phyloP scores from a whole-genome alignment of 1,139 yeast genomes.

The Kodamaea ohmeri region DNA sequence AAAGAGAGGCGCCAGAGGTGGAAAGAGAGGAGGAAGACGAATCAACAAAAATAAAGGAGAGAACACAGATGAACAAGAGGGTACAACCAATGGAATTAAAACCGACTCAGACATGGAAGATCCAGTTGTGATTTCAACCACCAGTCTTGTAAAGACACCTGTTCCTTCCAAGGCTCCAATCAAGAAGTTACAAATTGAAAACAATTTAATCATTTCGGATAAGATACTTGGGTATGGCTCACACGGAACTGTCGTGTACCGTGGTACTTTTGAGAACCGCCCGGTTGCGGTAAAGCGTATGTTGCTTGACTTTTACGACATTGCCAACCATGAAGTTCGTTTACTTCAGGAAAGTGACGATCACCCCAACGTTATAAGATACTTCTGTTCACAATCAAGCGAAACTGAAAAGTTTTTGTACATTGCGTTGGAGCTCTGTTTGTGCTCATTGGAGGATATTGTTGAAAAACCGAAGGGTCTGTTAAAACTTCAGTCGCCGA shows the following conservation, averaged over 20 bases:
- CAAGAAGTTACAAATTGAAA: conserved; percentile 44
- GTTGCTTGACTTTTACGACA: conserved; percentile 88
- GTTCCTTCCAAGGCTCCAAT: conserved; percentile 18
- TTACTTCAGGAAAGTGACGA: conserved; percentile 91
- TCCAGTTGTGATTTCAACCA: conserved; percentile 26
- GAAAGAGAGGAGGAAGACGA: conserved; percentile 52
- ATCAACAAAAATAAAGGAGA: conserved; percentile 38
- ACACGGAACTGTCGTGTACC: conserved; percentile 92
- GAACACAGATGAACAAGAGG: conserved; percentile 9
- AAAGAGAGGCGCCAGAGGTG: conserved; percentile 87
- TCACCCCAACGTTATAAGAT: conserved; percentile 91
- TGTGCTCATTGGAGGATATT: conserved; percentile 84
- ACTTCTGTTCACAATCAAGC: conserved; percentile 85
- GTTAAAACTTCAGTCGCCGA: conserved; percentile 23
- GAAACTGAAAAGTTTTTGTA: conserved; percentile 72
- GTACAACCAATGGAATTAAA: not conserved
- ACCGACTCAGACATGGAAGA: conserved; percentile 13
- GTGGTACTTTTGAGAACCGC: conserved; percentile 85
- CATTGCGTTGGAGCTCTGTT: conserved; percentile 89
- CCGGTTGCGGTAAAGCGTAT: conserved; percentile 96
- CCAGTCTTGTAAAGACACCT: conserved; percentile 28
- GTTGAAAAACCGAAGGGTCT: conserved; percentile 50
- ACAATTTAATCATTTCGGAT: conserved; percentile 64
- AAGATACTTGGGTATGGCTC: conserved; percentile 89
- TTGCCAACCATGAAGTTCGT: conserved; percentile 92